Percentiles rank a stretch among this genome's conserved stretches.
Evolutionary conservation across 2,329 filamentous ascomycete species (phyloP).

Genomic region (Cercospora sp.): DNA sequence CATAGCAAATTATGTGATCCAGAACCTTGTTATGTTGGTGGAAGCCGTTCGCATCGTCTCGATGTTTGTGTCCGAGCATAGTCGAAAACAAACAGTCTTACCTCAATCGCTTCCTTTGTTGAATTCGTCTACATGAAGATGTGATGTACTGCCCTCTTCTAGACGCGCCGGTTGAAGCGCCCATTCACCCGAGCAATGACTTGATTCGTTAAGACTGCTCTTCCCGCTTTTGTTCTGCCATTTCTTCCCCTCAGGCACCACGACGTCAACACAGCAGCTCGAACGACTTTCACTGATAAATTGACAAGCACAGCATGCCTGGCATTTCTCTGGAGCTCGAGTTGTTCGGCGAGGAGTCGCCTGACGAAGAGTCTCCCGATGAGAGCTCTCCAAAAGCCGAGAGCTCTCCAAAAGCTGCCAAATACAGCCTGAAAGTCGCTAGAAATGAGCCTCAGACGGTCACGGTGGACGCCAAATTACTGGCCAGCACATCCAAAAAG

Average conservation of each 20-base stretch:
- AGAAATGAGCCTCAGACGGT: background rate
- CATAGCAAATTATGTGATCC: background rate
- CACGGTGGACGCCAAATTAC: background rate
- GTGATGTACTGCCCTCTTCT: background rate
- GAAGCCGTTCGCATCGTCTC: background rate
- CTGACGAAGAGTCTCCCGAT: background rate
- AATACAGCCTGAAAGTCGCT: background rate
- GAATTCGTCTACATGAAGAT: background rate
- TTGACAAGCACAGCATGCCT: background rate
- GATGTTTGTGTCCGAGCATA: background rate
- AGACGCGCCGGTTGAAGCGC: background rate
- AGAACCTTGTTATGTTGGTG: background rate
- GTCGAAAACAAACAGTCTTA: background rate
- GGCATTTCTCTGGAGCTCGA: background rate
- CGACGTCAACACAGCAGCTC: background rate
- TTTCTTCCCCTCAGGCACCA: background rate
- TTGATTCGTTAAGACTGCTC: background rate
- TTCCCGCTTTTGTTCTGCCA: background rate
- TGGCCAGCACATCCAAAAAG: background rate
- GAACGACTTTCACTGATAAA: background rate
- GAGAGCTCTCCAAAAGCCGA: background rate
- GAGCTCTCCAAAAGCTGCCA: background rate
- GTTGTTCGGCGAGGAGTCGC: constrained; percentile 4
- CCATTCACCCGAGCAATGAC: background rate
- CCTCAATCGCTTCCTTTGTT: background rate